A percentile compares a stretch with the other conserved stretches of the same genome.
These are phyloP conservation scores for Thelonectria blattea DNA, from an alignment of 2,329 filamentous ascomycete genomes.

Conservation along the genomic window DNA sequence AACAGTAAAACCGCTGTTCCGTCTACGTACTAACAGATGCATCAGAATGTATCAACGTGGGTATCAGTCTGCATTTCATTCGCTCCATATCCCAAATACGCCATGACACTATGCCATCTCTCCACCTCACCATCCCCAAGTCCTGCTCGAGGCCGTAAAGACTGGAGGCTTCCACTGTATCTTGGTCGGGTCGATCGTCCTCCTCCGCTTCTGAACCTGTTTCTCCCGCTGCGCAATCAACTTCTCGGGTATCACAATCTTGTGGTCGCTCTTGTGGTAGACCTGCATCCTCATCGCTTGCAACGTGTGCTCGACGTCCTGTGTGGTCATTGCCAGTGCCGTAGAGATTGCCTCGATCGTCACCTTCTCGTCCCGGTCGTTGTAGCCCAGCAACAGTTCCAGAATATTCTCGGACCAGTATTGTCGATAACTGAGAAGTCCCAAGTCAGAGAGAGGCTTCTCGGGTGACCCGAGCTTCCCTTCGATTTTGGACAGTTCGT, in stretches of 20 bases:
- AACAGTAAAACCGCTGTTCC: no score
- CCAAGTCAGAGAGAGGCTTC: slow-evolving; percentile 93
- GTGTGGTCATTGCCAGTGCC: slow-evolving; percentile 90
- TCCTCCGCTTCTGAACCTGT: slow-evolving; percentile 77
- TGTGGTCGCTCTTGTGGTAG: slow-evolving; percentile 95
- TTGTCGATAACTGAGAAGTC: slow-evolving; percentile 90
- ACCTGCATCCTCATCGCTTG: slow-evolving; percentile 94
- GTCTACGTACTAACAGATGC: not conserved
- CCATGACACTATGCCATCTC: not conserved
- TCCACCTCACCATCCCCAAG: slow-evolving; percentile 86
- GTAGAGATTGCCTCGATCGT: slow-evolving; percentile 86
- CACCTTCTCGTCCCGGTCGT: slow-evolving; percentile 71
- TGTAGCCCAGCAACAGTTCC: slow-evolving; percentile 78
- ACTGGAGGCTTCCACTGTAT: slow-evolving; percentile 97
- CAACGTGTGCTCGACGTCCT: slow-evolving; percentile 93
- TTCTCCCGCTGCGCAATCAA: slow-evolving; percentile 81
- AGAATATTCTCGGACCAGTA: slow-evolving; percentile 98
- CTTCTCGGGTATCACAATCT: slow-evolving; percentile 88
- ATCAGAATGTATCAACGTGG: not conserved
- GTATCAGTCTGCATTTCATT: not conserved
- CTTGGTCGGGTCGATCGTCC: slow-evolving; percentile 75
- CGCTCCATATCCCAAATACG: not conserved
- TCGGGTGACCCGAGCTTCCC: slow-evolving; percentile 94
- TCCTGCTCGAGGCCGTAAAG: slow-evolving; percentile 86
- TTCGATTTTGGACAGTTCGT: slow-evolving; percentile 94